Percentiles rank a stretch among this genome's conserved stretches.
phyloP scores from a whole-genome alignment of 371 early-diverging fungal species.

The Rhizopus sp. region DNA sequence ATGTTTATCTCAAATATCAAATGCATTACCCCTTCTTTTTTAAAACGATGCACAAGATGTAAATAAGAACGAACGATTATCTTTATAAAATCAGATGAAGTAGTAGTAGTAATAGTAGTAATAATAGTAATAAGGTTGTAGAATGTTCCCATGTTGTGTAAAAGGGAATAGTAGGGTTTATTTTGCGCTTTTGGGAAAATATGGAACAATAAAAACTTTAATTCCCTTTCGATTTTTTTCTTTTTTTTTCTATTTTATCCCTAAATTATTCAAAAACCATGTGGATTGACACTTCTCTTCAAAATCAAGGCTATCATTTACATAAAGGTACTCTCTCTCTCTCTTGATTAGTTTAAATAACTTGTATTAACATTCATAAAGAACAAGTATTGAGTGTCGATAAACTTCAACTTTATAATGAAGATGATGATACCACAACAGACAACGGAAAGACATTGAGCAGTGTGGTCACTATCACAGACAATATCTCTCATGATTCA shows the following conservation, averaged over 20 bases:
- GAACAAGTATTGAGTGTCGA: not conserved
- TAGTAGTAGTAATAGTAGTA: too few relatives aligned
- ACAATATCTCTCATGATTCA: not conserved
- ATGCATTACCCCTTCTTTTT: too few relatives aligned
- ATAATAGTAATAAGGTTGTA: too few relatives aligned
- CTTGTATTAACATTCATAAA: not conserved
- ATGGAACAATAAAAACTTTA: not conserved
- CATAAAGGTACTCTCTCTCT: too few relatives aligned
- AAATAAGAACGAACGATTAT: too few relatives aligned
- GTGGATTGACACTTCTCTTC: slow-evolving; percentile 3
- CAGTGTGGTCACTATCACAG: slow-evolving; percentile 3
- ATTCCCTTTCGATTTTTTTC: not conserved
- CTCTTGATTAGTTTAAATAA: too few relatives aligned
- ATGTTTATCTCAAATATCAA: too few relatives aligned
- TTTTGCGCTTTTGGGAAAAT: not conserved
- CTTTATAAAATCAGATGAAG: too few relatives aligned
- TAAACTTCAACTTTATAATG: slow-evolving; percentile 10
- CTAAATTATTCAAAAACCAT: slow-evolving; percentile 1
- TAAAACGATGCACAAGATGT: too few relatives aligned
- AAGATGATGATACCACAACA: slow-evolving; percentile 37
- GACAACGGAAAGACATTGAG: slow-evolving; percentile 26
- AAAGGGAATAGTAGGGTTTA: not conserved
- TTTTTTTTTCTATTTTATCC: not conserved
- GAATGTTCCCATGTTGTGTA: too few relatives aligned
- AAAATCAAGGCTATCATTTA: not conserved